These are phyloP conservation scores for Coemansia sp. DNA, from an alignment of 192 early-diverging fungal genomes.

Conservation along the genomic window DNA sequence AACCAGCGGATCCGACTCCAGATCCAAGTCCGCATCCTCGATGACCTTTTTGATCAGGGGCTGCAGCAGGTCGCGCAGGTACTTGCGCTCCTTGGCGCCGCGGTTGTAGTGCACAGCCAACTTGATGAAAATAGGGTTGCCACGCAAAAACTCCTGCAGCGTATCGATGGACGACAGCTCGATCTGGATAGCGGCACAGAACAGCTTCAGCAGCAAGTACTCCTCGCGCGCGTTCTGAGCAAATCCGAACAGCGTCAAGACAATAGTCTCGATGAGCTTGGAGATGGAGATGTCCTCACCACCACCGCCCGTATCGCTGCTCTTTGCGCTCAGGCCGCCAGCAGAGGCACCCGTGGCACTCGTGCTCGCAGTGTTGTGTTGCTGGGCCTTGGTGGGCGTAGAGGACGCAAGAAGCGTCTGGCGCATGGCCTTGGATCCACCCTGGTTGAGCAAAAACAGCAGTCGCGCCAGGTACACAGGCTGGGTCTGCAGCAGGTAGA, in stretches of 20 bases:
- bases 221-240: constrained; percentile 97
- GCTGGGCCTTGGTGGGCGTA: background rate
- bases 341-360: background rate
- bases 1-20: constrained; percentile 89
- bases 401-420: constrained; percentile 36
- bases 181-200: constrained; percentile 86
- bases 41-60: constrained; percentile 83
- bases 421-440: constrained; percentile 59
- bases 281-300: constrained; percentile 53
- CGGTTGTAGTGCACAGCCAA: constrained; percentile 94
- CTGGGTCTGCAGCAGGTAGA: constrained; percentile 97
- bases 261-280: constrained; percentile 87
- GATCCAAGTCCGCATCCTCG: constrained; percentile 74
- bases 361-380: background rate
- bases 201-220: constrained; percentile 92
- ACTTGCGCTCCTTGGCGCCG: constrained; percentile 94
- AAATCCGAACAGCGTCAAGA: constrained; percentile 94
- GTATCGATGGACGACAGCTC: constrained; percentile 85
- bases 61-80: constrained; percentile 81
- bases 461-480: constrained; percentile 87
- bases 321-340: constrained; percentile 2
- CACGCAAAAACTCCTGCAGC: constrained; percentile 89
- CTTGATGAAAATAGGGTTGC: constrained; percentile 97
- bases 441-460: constrained; percentile 89
- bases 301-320: background rate